Conservation (phyloP, 1,139 yeast genomes). For the Sugiyamaella xylanicola region DNA sequence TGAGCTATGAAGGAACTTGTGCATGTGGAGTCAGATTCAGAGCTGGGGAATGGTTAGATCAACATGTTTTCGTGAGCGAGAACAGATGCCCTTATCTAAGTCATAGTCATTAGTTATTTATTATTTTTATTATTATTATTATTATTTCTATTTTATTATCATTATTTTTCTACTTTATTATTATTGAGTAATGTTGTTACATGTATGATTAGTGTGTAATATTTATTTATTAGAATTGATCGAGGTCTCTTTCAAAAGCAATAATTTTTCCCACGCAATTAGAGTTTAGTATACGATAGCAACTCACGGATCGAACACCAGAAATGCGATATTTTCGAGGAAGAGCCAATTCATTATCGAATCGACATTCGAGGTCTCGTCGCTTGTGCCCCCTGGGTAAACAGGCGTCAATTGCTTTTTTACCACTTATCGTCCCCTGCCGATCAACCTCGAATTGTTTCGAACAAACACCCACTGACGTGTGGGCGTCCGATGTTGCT, state of each 20-base stretch:
- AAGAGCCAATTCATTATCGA: too few relatives aligned
- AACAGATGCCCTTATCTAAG: constrained; percentile 24
- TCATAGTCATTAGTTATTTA: neutral
- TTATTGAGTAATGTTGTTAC: neutral
- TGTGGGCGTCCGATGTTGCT: neutral
- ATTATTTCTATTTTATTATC: neutral
- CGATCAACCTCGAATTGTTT: neutral
- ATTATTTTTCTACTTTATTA: neutral
- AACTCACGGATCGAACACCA: neutral
- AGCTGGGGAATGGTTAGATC: constrained; percentile 60
- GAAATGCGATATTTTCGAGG: too few relatives aligned
- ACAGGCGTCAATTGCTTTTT: neutral
- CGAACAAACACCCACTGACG: constrained; percentile 1
- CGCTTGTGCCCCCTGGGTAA: too few relatives aligned
- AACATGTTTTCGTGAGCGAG: constrained; percentile 50
- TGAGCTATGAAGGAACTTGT: constrained; percentile 57
- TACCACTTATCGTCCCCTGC: neutral
- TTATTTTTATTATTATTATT: neutral
- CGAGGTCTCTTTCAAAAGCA: too few relatives aligned
- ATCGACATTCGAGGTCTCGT: too few relatives aligned
- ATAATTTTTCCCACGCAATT: too few relatives aligned
- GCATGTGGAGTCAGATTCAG: constrained; percentile 56
- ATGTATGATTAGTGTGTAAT: neutral
- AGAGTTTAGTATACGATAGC: neutral
- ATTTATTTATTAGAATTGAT: neutral